phyloP scores from a whole-genome alignment of 768 basidiomycete genomes.

The Boletellus emodensis region DNA sequence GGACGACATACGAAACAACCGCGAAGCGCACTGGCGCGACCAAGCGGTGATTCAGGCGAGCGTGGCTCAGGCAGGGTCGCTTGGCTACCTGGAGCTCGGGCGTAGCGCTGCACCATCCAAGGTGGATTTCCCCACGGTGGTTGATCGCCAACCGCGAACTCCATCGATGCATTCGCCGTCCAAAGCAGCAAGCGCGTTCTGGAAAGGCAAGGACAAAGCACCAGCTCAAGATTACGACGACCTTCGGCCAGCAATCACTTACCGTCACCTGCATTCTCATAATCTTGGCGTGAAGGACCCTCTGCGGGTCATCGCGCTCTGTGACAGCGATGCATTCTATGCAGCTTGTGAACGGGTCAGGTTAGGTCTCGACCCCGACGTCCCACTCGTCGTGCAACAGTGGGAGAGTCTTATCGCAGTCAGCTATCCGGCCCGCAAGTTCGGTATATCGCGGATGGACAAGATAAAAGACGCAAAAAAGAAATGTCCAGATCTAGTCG shows the following conservation, averaged over 20 bases:
- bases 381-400: constrained; percentile 79
- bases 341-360: constrained; percentile 83
- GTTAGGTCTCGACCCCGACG: constrained; percentile 56
- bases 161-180: constrained; percentile 18
- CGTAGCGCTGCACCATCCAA: no score
- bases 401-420: constrained; percentile 92
- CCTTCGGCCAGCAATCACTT: constrained; percentile 66
- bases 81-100: no score
- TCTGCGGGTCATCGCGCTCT: constrained; percentile 80
- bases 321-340: constrained; percentile 87
- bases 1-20: constrained; percentile 13
- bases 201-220: constrained; percentile 60
- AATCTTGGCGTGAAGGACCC: constrained; percentile 71
- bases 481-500: constrained; percentile 77
- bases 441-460: constrained; percentile 90
- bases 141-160: neutral
- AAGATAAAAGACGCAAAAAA: constrained; percentile 78
- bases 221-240: constrained; percentile 50
- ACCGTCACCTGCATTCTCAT: constrained; percentile 69
- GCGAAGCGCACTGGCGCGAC: neutral
- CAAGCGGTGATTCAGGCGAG: neutral
- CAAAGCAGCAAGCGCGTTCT: constrained; percentile 12
- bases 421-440: constrained; percentile 91
- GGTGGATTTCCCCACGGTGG: neutral
- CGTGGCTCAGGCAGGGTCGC: no score